Evolutionary conservation across 441 rosid genomes (phyloP).

Genomic region (Arabidopsis lyrata): DNA sequence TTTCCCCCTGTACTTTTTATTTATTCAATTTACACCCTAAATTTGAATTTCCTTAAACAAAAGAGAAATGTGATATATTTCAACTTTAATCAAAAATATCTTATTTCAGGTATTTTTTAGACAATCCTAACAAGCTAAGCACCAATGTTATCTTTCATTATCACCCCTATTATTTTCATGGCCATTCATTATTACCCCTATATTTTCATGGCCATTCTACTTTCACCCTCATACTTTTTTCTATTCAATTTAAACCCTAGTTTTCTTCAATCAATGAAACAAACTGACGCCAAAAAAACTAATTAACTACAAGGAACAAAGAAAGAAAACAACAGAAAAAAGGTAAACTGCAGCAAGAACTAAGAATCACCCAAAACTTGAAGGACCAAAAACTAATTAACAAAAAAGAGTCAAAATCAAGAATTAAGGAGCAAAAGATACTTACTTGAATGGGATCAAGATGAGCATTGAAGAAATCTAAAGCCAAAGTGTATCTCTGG

Average conservation of each 20-base stretch:
- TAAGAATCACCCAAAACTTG: background rate
- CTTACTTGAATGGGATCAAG: conserved; percentile 84
- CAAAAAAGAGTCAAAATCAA: background rate
- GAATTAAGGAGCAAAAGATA: background rate
- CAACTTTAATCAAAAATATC: background rate
- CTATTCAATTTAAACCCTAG: background rate
- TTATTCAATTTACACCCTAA: background rate
- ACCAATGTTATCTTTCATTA: conserved; percentile 14
- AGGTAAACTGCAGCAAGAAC: background rate
- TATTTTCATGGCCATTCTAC: background rate
- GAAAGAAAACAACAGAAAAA: too few relatives aligned
- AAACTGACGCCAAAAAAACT: background rate
- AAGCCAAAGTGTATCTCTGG: conserved; percentile 77
- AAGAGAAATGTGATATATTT: background rate
- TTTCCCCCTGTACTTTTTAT: conserved; percentile 10
- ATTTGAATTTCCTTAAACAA: background rate
- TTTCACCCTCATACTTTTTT: conserved; percentile 22
- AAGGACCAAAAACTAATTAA: background rate
- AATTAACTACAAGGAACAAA: background rate
- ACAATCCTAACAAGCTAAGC: conserved; percentile 31
- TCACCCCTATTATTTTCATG: background rate
- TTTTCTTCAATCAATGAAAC: background rate
- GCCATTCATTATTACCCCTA: background rate
- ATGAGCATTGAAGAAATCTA: conserved; percentile 82
- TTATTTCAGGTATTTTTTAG: background rate